Base-by-base conservation (phyloP, 768 basidiomycete genomes). In the Calocybe cyanea region DNA sequence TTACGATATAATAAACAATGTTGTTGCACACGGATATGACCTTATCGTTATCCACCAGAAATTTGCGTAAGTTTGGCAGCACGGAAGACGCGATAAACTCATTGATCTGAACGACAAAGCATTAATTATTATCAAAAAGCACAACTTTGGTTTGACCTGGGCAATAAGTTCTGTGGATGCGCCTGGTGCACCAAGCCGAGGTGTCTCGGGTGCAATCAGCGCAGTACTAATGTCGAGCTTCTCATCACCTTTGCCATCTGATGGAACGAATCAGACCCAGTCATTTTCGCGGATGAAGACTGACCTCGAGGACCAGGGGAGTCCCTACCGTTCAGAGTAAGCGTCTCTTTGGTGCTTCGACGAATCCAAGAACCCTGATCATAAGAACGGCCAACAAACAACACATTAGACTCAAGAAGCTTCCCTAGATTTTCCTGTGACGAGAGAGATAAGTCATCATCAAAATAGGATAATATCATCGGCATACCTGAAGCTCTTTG, bases 31-130 rank as follows among this genome's bases (percentile, higher is more conserved):
- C 76, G n/a, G 79, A 73, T 9, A 80, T 66, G 15, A 93, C 76
- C 64, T 83, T 90, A 65, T 98, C 95, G 30, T 80, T 78, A 51
- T 98, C 95, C 53, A 84, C 68, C 42, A 95, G 67, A 62, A 96
- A 83, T 52, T 76, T 79, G 15, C 92, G 80, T 45, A 95, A 55
- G 53, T 80, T 81, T 2, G 92, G 89, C 9, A 97, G 60, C 24
- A 83, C 80, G 23, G 69, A 73, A 0, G 70, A 69, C 0, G 85
- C 85, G 32, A 96, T 69, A 56, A 85, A 96, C 4, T 67, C 62
- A 45, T 78, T 80, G 52, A 96, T 79, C 85, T 94, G 53, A 17
- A 39, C n/a, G 25, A 41, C 32, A 28, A 28, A 28, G 18, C 30
- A 47, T 31, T 32, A 24, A 47, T 31, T 30, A 56, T 28, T n/a